These are phyloP conservation scores for Aphanomyces astaci DNA, from an alignment of 352 stramenopile species.

Conservation along the genomic window DNA sequence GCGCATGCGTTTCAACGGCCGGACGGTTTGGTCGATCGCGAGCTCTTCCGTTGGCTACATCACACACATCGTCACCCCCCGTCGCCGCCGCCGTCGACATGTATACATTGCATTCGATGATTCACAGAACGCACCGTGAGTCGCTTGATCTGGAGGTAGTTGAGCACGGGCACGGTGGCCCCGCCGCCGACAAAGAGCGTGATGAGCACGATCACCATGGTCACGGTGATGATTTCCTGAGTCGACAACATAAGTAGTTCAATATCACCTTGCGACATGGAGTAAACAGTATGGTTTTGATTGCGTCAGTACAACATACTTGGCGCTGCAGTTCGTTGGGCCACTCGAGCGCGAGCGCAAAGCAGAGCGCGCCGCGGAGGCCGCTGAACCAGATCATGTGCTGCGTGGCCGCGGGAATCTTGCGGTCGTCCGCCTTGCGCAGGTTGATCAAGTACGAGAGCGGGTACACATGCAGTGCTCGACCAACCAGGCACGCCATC, in stretches of 20 bases:
- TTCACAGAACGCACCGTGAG: conserved; percentile 45
- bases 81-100: too few relatives aligned
- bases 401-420: conserved; percentile 83
- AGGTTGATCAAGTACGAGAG: conserved; percentile 67
- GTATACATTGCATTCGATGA: too few relatives aligned
- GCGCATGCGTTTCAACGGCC: conserved; percentile 73
- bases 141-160: conserved; percentile 76
- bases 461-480: conserved; percentile 84
- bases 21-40: conserved; percentile 66
- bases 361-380: conserved; percentile 89
- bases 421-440: conserved; percentile 32
- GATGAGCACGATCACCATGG: conserved; percentile 88
- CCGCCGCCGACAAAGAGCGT: conserved; percentile 89
- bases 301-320: too few relatives aligned
- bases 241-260: neutral
- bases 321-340: conserved; percentile 31
- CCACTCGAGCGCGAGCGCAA: conserved; percentile 86
- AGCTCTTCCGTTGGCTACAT: conserved; percentile 57
- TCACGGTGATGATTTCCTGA: conserved; percentile 77
- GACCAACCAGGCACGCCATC: conserved; percentile 73
- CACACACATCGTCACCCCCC: neutral
- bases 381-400: conserved; percentile 94
- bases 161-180: conserved; percentile 82
- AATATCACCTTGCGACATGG: neutral
- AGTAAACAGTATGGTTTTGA: too few relatives aligned